Conservation (phyloP, 2,329 filamentous ascomycete genomes). For the Grosmannia huntii region DNA sequence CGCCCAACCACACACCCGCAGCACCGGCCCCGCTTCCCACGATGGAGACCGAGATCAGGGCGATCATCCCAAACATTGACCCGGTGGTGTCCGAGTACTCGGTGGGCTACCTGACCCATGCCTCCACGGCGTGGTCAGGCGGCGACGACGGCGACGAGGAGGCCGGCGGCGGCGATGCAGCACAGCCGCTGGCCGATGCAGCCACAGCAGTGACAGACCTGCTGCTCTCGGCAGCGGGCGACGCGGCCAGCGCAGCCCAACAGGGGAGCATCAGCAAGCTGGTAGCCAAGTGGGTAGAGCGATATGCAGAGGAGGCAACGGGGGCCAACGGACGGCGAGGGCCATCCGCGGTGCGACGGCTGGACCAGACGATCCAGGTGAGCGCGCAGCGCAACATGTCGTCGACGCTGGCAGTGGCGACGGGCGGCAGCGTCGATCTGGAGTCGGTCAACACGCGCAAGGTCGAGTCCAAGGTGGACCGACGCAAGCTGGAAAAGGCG, state of each 20-base stretch:
- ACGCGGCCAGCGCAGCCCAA: constrained; percentile 51
- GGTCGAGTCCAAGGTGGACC: constrained; percentile 93
- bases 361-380: constrained; percentile 92
- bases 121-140: constrained; percentile 67
- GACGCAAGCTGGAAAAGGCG: constrained; percentile 98
- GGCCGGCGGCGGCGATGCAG: constrained; percentile 15
- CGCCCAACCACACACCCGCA: background rate
- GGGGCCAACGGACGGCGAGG: constrained; percentile 50
- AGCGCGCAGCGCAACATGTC: constrained; percentile 92
- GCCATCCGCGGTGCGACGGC: constrained; percentile 58
- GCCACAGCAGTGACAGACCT: constrained; percentile 76
- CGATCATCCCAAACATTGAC: constrained; percentile 76
- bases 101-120: constrained; percentile 87
- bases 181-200: constrained; percentile 70
- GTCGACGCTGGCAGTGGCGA: constrained; percentile 79
- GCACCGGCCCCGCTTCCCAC: background rate
- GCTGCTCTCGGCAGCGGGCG: constrained; percentile 83
- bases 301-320: constrained; percentile 49
- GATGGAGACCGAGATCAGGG: constrained; percentile 83
- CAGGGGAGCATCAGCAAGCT: constrained; percentile 69
- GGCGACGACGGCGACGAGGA: constrained; percentile 27
- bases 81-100: constrained; percentile 84
- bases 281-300: constrained; percentile 80
- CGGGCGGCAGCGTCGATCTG: constrained; percentile 65
- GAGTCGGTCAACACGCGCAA: constrained; percentile 88